Evolutionary conservation across 768 basidiomycete species (phyloP), one percentile per base, ranked within the genome.

Genomic region (Termitomyces sp.): DNA sequence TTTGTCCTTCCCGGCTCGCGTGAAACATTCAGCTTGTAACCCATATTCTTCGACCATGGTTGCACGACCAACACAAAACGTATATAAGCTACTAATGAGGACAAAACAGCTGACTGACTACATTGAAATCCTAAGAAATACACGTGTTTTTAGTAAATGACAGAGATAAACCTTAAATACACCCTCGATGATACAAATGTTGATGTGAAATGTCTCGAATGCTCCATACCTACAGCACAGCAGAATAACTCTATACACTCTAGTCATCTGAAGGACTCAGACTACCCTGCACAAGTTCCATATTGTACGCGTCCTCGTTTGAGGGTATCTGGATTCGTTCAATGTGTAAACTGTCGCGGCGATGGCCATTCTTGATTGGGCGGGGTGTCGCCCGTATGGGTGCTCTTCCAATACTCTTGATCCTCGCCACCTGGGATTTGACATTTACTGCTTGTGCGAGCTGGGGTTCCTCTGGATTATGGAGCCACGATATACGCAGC

Each of bases 381-480:
- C 64, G 60, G 7, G 74, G 79, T 28, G 74, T 77, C 2, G 44
- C 62, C 56, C 68, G 68, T 54, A 66, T 68, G 2, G 75, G 74
- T 44, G 68, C 76, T 44, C 61, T 73, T 3, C 79, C 78, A 36
- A 75, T 66, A 55, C 70, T 77, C 69, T 74, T 79, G 56, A 79
- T 70, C 52, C 73, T 69, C 18, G 65, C 48, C 12, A 65, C 26
- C 12, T 58, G 63, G 12, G 51, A 42, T 42, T 55, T 59, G 52
- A 60, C 61, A 59, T 47, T 64, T 29, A 59, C 49, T 22, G 54
- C 58, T 2, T 52, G 57, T 20, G 51, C 57, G 20, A 64, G 54
- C 39, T 41, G 61, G 18, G 36, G 29, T 42, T 62, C 60, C 42
- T 62, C 58, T 31, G 64, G 60, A 47, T 56, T 61, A 36, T 63